Evolutionary conservation across 225 moss, liverwort and hornwort genomes (phyloP).

Genomic region (Polytrichum commune): DNA sequence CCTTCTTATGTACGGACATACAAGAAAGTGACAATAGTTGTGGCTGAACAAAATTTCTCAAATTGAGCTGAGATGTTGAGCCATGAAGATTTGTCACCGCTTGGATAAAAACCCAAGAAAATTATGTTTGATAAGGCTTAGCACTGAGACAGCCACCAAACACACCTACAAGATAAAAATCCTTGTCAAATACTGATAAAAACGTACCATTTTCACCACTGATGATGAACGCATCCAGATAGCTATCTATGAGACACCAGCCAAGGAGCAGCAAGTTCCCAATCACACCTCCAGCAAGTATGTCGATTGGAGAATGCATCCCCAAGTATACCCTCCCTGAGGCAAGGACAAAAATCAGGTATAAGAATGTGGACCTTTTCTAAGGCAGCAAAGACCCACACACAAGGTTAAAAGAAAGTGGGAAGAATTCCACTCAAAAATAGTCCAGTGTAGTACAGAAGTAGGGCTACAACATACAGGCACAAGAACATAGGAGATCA

Average conservation of each 20-base stretch:
- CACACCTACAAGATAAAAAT: too few relatives aligned
- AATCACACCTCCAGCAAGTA: conserved; percentile 59
- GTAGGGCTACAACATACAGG: too few relatives aligned
- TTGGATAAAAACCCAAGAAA: too few relatives aligned
- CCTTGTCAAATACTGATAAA: background rate
- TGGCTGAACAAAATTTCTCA: too few relatives aligned
- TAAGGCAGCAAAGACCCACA: too few relatives aligned
- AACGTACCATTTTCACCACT: conserved; percentile 79
- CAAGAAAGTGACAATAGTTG: too few relatives aligned
- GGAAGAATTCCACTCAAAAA: background rate
- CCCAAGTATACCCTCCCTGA: conserved; percentile 85
- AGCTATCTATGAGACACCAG: conserved; percentile 64
- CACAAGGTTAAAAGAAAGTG: background rate
- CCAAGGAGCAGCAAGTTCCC: conserved; percentile 44
- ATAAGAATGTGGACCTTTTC: background rate
- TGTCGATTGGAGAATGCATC: conserved; percentile 89
- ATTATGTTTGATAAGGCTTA: too few relatives aligned
- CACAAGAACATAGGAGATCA: too few relatives aligned
- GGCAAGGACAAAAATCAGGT: conserved; percentile 3
- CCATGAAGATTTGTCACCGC: too few relatives aligned
- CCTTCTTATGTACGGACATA: too few relatives aligned
- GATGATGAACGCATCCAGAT: conserved; percentile 68
- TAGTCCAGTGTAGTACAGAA: background rate
- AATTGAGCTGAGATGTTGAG: too few relatives aligned
- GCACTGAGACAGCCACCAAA: too few relatives aligned